A percentile compares a stretch with the other conserved stretches of the same genome.
Conservation (phyloP, 495 filamentous ascomycete species). For the Podospora comata region DNA sequence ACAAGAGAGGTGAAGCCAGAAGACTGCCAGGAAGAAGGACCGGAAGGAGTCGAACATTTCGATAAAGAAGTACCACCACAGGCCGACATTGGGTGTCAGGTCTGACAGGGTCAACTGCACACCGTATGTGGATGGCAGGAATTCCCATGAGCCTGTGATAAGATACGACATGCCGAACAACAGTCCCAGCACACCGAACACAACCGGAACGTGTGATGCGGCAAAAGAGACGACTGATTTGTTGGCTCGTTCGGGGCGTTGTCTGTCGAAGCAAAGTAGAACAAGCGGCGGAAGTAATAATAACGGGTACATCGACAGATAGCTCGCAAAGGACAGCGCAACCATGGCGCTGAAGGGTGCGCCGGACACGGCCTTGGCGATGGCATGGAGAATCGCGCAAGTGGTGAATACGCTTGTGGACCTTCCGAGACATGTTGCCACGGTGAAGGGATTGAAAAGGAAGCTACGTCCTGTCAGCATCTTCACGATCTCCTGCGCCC, state of each 20-base stretch:
- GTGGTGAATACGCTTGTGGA: constrained; percentile 90
- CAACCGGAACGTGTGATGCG: constrained; percentile 45
- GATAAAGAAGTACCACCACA: constrained; percentile 99
- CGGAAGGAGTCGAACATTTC: constrained; percentile 99
- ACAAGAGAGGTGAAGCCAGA: constrained; percentile 89
- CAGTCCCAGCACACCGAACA: constrained; percentile 45
- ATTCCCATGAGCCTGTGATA: constrained; percentile 80
- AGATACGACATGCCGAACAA: constrained; percentile 71
- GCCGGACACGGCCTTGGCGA: constrained; percentile 77
- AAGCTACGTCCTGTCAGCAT: constrained; percentile 38
- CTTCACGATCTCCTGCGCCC: background rate
- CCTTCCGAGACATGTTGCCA: constrained; percentile 88
- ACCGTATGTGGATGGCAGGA: constrained; percentile 84
- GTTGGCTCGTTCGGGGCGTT: constrained; percentile 32
- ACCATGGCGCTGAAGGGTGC: constrained; percentile 75
- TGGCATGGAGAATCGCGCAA: constrained; percentile 77
- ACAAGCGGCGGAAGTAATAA: constrained; percentile 80
- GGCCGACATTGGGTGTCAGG: constrained; percentile 87
- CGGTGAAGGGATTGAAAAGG: constrained; percentile 92
- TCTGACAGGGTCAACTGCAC: constrained; percentile 88
- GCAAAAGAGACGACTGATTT: constrained; percentile 47
- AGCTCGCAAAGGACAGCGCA: constrained; percentile 79
- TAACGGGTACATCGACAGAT: constrained; percentile 87
- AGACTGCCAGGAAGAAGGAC: constrained; percentile 93
- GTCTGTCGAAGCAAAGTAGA: constrained; percentile 76